A percentile compares a stretch with the other conserved stretches of the same genome.
These are phyloP conservation scores for Neurospora terricola DNA, from an alignment of 495 filamentous ascomycete species.

Conservation along the genomic window DNA sequence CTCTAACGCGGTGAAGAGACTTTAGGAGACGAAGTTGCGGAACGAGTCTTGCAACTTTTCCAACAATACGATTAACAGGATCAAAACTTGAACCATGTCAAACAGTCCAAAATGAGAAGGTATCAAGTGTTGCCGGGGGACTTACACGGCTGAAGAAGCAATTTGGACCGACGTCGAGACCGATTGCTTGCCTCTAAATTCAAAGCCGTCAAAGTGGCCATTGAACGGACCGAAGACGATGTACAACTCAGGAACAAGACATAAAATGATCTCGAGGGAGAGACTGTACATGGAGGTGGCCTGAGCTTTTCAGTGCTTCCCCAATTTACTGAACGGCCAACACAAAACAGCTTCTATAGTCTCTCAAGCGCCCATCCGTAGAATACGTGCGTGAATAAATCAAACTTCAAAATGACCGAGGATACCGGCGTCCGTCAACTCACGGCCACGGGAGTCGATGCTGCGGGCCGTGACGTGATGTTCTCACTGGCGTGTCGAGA, in stretches of 20 bases:
- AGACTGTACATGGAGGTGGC: not conserved
- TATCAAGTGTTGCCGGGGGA: not conserved
- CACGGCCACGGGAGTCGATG: not conserved
- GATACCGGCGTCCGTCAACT: not conserved
- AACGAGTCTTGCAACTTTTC: not conserved
- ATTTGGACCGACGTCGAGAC: not conserved
- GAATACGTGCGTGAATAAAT: not conserved
- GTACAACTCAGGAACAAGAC: not conserved
- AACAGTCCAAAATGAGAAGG: not conserved
- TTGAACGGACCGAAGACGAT: not conserved
- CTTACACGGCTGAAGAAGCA: not conserved
- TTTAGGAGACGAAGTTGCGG: not conserved
- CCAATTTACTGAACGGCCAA: not conserved
- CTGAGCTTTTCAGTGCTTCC: not conserved
- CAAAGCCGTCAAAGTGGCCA: not conserved
- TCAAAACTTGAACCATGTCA: not conserved
- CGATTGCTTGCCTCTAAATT: not conserved
- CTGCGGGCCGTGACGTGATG: not conserved
- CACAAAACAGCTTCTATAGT: not conserved
- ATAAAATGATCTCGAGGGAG: not conserved
- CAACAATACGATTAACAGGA: not conserved
- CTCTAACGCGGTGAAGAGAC: not conserved
- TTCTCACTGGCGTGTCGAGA: not conserved
- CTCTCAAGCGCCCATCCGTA: not conserved
- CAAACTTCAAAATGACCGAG: not conserved